Conservation (phyloP, 2,329 filamentous ascomycete genomes). For the Lasiodiplodia hormozganensis region DNA sequence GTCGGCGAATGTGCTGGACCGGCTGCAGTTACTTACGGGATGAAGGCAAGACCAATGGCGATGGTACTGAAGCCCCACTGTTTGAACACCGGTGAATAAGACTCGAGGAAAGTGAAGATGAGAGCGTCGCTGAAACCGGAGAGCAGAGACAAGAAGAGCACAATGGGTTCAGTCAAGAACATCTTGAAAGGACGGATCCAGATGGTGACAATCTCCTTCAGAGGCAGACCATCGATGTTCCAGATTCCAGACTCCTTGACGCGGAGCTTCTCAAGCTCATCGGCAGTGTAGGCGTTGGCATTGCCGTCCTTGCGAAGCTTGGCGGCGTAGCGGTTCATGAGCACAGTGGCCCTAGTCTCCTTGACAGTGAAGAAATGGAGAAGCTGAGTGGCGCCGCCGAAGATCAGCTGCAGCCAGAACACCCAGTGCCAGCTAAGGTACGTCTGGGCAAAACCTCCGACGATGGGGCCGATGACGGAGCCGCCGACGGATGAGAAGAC, state of each 20-base stretch:
- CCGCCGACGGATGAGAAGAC: conserved; percentile 64
- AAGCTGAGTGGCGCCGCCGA: conserved; percentile 71
- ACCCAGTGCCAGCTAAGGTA: conserved; percentile 69
- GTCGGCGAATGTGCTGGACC: not conserved
- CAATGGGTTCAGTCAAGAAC: conserved; percentile 77
- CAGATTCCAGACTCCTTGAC: conserved; percentile 28
- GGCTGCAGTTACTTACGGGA: conserved; percentile 51
- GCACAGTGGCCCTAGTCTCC: conserved; percentile 75
- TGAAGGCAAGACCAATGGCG: conserved; percentile 66
- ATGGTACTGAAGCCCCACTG: conserved; percentile 70
- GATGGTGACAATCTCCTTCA: conserved; percentile 55
- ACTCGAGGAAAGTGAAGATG: conserved; percentile 79
- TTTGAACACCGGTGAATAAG: conserved; percentile 69
- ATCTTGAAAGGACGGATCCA: conserved; percentile 73
- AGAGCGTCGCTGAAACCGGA: conserved; percentile 76
- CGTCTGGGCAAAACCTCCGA: conserved; percentile 61
- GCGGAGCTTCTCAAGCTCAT: conserved; percentile 62
- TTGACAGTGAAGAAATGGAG: conserved; percentile 74
- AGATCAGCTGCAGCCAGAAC: conserved; percentile 84
- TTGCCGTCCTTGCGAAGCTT: conserved; percentile 69
- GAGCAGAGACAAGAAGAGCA: conserved; percentile 72
- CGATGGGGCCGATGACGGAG: conserved; percentile 61
- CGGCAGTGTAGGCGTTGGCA: conserved; percentile 71
- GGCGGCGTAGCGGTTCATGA: conserved; percentile 80
- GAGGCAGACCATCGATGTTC: conserved; percentile 45